A percentile compares a stretch with the other conserved stretches of the same genome.
Conservation (phyloP, 768 basidiomycete genomes). For the Harrya chromipes region DNA sequence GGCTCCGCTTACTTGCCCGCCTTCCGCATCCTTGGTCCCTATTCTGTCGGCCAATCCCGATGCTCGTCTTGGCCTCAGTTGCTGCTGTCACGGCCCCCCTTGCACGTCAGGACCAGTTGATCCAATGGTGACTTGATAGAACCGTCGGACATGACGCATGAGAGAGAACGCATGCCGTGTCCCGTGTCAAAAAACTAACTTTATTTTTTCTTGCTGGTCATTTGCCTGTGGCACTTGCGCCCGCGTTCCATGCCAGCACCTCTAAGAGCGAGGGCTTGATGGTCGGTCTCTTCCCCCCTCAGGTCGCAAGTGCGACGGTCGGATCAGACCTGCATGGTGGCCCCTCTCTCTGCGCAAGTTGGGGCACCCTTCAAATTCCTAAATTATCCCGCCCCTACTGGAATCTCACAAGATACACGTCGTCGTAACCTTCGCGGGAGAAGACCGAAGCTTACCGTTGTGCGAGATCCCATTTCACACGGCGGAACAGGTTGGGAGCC, state of each 20-base stretch:
- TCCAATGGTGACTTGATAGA: neutral
- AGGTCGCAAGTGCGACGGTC: neutral
- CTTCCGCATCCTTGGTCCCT: neutral
- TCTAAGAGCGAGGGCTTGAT: neutral
- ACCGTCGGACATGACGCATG: neutral
- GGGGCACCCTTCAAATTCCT: neutral
- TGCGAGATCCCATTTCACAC: constrained; percentile 20
- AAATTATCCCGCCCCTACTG: neutral
- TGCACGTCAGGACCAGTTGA: neutral
- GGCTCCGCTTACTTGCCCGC: constrained; percentile 2
- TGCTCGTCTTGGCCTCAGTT: neutral
- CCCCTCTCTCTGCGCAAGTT: neutral
- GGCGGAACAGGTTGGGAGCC: constrained; percentile 7
- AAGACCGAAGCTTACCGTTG: constrained; percentile 9
- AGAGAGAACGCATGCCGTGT: too few species aligned
- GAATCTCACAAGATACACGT: constrained; percentile 5
- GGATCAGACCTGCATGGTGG: neutral
- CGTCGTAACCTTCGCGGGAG: constrained; percentile 27
- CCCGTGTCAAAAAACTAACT: neutral
- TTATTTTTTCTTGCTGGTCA: neutral
- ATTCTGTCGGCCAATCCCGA: constrained; percentile 1
- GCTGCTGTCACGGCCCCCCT: neutral
- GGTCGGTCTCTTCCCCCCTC: neutral
- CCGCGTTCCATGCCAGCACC: too few species aligned
- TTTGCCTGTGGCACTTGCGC: neutral